These are phyloP conservation scores for Ophiostoma piceae DNA, from an alignment of 2,329 filamentous ascomycete species.

Conservation along the genomic window DNA sequence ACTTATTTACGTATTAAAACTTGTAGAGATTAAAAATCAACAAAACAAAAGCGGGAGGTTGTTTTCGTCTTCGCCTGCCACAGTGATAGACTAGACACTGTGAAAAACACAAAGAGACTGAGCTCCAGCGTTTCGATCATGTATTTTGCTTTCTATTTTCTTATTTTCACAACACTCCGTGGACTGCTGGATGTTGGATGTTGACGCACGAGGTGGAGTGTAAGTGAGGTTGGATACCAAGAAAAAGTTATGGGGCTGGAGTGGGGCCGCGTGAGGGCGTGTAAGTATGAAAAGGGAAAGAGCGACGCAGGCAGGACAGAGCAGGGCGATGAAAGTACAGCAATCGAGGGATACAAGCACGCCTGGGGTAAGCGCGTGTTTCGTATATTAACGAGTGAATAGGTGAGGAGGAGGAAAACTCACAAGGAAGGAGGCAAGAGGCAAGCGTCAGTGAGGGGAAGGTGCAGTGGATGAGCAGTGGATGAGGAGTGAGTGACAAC, in stretches of 20 bases:
- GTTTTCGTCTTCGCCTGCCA: not conserved
- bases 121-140: not conserved
- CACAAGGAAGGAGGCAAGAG: not conserved
- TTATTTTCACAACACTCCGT: not conserved
- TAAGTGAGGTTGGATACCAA: constrained; percentile 14
- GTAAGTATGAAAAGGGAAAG: constrained; percentile 15
- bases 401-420: not conserved
- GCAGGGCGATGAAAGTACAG: constrained; percentile 12
- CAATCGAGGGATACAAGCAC: constrained; percentile 5
- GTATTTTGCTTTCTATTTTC: not conserved
- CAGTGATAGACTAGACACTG: not conserved
- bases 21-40: not conserved
- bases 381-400: constrained; percentile 5
- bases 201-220: constrained; percentile 12
- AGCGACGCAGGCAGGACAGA: constrained; percentile 4
- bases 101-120: not conserved
- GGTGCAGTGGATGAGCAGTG: not conserved
- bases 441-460: not conserved
- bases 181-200: constrained; percentile 9
- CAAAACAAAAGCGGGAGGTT: constrained; percentile 1
- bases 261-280: constrained; percentile 14
- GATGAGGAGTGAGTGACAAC: not conserved
- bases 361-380: constrained; percentile 8
- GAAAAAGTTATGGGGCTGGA: constrained; percentile 15
- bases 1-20: not conserved